A percentile compares a stretch with the other conserved stretches of the same genome.
Evolutionary conservation across 495 filamentous ascomycete species (phyloP).

Genomic region (Hyaloscypha hepaticicola): DNA sequence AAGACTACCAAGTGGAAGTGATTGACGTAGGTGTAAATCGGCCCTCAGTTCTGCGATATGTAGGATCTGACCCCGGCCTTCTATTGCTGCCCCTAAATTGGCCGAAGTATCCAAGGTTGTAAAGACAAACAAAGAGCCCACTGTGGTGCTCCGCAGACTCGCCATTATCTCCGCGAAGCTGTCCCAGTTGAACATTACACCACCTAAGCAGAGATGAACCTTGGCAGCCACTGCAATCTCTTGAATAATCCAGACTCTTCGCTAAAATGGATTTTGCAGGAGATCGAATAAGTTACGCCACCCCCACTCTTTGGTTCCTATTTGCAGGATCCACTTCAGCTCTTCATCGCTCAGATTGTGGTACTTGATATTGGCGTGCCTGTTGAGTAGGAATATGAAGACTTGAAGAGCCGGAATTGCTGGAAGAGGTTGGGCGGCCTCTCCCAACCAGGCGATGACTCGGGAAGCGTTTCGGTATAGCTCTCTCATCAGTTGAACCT

Average conservation of each 20-base stretch:
- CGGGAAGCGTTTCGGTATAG: neutral
- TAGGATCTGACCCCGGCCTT: neutral
- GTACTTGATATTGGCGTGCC: neutral
- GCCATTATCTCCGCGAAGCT: neutral
- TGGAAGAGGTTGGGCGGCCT: neutral
- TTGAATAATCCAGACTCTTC: neutral
- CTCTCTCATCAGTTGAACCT: neutral
- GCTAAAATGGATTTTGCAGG: neutral
- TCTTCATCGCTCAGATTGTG: neutral
- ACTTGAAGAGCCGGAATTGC: neutral
- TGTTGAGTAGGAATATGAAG: neutral
- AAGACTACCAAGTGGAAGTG: neutral
- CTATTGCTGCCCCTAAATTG: neutral
- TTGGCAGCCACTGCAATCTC: neutral
- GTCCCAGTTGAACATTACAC: neutral
- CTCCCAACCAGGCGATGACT: neutral
- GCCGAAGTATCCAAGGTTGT: neutral
- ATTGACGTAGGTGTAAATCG: neutral
- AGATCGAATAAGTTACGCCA: conserved; percentile 1
- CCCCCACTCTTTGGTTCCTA: neutral
- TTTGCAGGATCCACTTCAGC: neutral
- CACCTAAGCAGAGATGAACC: neutral
- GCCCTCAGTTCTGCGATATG: neutral
- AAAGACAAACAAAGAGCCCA: neutral
- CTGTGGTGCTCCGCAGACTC: neutral